These are phyloP conservation scores for Ogataea pignaliae DNA, from an alignment of 805 yeast species.

Conservation along the genomic window DNA sequence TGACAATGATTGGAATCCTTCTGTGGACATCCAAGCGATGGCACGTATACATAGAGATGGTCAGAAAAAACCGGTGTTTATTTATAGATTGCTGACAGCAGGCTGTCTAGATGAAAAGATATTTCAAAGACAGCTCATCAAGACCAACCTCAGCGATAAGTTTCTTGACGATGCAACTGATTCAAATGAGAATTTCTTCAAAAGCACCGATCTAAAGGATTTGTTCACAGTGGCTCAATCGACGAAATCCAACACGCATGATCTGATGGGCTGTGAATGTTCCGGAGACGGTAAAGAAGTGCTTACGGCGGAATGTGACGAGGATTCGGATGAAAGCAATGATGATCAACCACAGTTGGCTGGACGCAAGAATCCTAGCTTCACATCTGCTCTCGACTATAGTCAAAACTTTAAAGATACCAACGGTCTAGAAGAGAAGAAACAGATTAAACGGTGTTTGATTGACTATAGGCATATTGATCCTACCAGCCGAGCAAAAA, in stretches of 20 bases:
- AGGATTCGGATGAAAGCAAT: slow-evolving; percentile 15
- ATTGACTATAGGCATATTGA: slow-evolving; percentile 60
- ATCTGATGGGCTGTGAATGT: slow-evolving; percentile 62
- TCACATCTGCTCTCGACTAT: slow-evolving; percentile 56
- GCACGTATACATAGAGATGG: slow-evolving; percentile 95
- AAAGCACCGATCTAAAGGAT: slow-evolving; percentile 63
- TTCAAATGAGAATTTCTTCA: slow-evolving; percentile 63
- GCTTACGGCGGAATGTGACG: slow-evolving; percentile 20
- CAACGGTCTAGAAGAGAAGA: slow-evolving; percentile 31
- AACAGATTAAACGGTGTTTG: slow-evolving; percentile 53
- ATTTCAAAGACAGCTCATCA: slow-evolving; percentile 84
- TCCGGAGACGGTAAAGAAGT: slow-evolving; percentile 44
- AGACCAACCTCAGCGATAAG: slow-evolving; percentile 70
- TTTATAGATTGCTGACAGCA: slow-evolving; percentile 78
- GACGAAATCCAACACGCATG: slow-evolving; percentile 70
- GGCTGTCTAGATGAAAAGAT: slow-evolving; percentile 95
- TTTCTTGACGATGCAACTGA: slow-evolving; percentile 44
- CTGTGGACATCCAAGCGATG: slow-evolving; percentile 90
- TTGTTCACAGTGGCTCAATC: slow-evolving; percentile 56
- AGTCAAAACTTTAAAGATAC: slow-evolving; percentile 20
- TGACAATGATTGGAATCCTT: slow-evolving; percentile 98
- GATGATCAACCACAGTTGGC: slow-evolving; percentile 6
- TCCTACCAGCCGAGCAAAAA: slow-evolving; percentile 30
- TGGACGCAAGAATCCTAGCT: slow-evolving; percentile 28
- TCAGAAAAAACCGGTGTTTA: slow-evolving; percentile 69